Percentiles rank a stretch among this genome's conserved stretches.
These are phyloP conservation scores for Debaryomyces maramus DNA, from an alignment of 805 yeast species.

Conservation along the genomic window DNA sequence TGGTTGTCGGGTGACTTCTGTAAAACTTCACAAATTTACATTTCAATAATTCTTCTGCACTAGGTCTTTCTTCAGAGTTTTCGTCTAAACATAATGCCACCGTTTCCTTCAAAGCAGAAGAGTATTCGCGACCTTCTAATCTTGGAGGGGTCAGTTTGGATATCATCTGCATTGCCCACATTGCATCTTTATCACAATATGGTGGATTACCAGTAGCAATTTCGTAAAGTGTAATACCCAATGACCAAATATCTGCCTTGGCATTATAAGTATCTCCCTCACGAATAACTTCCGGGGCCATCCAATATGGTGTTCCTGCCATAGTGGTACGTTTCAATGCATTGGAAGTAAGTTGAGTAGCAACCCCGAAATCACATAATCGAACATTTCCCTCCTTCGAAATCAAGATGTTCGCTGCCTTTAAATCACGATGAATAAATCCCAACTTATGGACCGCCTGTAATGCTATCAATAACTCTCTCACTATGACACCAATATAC, in stretches of 20 bases:
- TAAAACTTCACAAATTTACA: conserved; percentile 69
- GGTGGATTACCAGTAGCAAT: conserved; percentile 98
- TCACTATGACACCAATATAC: conserved; percentile 76
- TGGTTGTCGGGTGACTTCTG: conserved; percentile 56
- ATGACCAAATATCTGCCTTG: conserved; percentile 96
- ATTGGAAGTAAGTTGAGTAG: conserved; percentile 82
- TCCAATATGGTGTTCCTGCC: conserved; percentile 97
- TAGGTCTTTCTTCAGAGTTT: conserved; percentile 82
- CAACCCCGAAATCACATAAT: conserved; percentile 97
- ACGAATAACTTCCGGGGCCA: conserved; percentile 98
- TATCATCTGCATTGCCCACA: conserved; percentile 91
- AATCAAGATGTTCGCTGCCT: conserved; percentile 92
- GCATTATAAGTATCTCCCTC: conserved; percentile 87
- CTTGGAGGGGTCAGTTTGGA: conserved; percentile 94
- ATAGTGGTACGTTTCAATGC: conserved; percentile 84
- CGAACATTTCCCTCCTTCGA: conserved; percentile 87
- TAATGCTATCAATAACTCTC: conserved; percentile 80
- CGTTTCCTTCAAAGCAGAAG: conserved; percentile 75
- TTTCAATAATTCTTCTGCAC: conserved; percentile 80
- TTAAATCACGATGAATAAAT: conserved; percentile 93
- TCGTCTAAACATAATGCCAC: conserved; percentile 93
- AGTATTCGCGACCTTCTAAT: conserved; percentile 84
- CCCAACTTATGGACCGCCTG: conserved; percentile 82
- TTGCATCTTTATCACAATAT: conserved; percentile 90
- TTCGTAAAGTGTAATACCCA: conserved; percentile 92